Evolutionary conservation across 2,329 filamentous ascomycete genomes (phyloP).

Genomic region (Scopulariopsis brevicaulis): DNA sequence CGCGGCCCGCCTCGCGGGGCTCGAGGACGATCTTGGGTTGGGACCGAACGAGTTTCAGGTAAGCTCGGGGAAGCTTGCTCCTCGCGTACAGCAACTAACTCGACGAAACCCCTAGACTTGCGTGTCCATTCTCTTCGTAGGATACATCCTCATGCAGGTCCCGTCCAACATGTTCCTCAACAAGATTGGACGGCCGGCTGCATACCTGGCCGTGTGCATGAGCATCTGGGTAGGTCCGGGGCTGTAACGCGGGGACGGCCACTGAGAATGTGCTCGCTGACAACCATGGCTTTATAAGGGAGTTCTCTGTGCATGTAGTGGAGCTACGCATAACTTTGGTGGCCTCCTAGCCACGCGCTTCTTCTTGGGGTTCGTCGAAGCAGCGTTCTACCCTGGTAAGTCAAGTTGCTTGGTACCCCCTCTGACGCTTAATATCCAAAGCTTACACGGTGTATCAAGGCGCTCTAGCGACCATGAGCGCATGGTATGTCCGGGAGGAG

Average conservation of each 20-base stretch:
- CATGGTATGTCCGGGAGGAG: slow-evolving; percentile 55
- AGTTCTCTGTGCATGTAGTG: neutral
- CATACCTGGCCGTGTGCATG: neutral
- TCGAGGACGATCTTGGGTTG: slow-evolving; percentile 32
- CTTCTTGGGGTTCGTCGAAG: slow-evolving; percentile 50
- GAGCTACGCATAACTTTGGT: slow-evolving; percentile 27
- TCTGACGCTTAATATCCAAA: neutral
- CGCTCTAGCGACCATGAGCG: slow-evolving; percentile 45
- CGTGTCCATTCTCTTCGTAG: slow-evolving; percentile 25
- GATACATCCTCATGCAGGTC: slow-evolving; percentile 31
- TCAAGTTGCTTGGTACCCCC: neutral
- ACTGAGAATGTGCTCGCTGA: neutral
- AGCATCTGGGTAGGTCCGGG: neutral
- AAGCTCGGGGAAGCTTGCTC: slow-evolving; percentile 11
- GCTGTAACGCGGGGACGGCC: neutral
- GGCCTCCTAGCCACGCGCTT: slow-evolving; percentile 46
- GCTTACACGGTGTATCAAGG: neutral
- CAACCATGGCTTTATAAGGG: neutral
- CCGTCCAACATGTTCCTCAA: slow-evolving; percentile 27
- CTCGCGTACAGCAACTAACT: neutral
- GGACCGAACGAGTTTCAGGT: slow-evolving; percentile 18
- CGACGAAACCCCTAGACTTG: slow-evolving; percentile 20
- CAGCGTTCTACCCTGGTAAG: slow-evolving; percentile 46
- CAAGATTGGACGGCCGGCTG: neutral
- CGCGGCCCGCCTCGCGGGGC: slow-evolving; percentile 30